Percentiles rank a stretch among this genome's conserved stretches.
phyloP scores from a whole-genome alignment of 2,329 filamentous ascomycete species.

The Coniosporium tulheliwenetii region DNA sequence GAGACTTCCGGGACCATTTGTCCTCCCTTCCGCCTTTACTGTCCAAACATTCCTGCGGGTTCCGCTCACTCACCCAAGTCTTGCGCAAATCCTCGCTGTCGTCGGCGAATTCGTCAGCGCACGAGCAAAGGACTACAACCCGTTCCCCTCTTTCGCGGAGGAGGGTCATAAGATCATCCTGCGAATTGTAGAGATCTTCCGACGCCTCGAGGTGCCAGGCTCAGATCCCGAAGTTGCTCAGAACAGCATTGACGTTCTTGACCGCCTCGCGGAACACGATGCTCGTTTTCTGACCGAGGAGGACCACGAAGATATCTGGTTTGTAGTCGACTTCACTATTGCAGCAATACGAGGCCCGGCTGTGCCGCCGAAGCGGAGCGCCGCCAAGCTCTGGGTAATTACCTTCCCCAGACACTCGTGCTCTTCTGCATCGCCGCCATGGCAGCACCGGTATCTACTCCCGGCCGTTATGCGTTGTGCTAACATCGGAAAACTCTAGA shows the following conservation, averaged over 20 bases:
- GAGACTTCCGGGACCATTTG: conserved; percentile 58
- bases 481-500: too few species aligned
- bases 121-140: conserved; percentile 19
- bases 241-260: conserved; percentile 56
- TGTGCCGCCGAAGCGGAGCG: conserved; percentile 37
- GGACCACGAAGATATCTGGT: too few species aligned
- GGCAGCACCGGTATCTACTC: too few species aligned
- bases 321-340: conserved; percentile 55
- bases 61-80: conserved; percentile 43
- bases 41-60: conserved; percentile 49
- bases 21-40: conserved; percentile 52
- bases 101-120: conserved; percentile 48
- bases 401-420: too few species aligned
- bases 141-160: conserved; percentile 20
- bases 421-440: too few species aligned
- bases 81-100: conserved; percentile 55
- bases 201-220: conserved; percentile 44
- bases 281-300: too few species aligned
- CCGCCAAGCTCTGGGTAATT: conserved; percentile 4
- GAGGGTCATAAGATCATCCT: conserved; percentile 39
- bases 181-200: conserved; percentile 48
- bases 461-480: too few species aligned
- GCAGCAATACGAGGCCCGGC: conserved; percentile 56
- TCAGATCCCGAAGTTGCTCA: conserved; percentile 59
- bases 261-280: conserved; percentile 29